Evolutionary conservation across 2,329 filamentous ascomycete genomes (phyloP).

Genomic region (Paecilomyces fulvus): DNA sequence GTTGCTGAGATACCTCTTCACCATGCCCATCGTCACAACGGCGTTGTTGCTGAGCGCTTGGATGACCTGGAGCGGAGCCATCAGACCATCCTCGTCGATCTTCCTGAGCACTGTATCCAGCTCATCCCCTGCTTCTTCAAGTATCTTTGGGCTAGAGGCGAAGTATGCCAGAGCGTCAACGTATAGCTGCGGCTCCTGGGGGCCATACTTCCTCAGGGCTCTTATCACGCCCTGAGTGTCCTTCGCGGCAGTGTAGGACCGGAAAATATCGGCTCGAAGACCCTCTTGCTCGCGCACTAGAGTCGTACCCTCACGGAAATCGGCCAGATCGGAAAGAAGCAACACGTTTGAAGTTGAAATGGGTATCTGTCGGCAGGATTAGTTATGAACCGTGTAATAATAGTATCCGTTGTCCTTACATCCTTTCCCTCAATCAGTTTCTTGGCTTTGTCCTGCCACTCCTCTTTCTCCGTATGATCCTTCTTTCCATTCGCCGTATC

Average conservation of each 20-base stretch:
- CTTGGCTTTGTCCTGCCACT: conserved; percentile 89
- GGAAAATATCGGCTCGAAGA: conserved; percentile 88
- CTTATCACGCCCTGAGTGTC: conserved; percentile 87
- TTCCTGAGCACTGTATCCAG: conserved; percentile 70
- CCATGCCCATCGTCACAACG: conserved; percentile 94
- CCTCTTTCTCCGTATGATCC: conserved; percentile 55
- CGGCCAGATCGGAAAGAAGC: conserved; percentile 80
- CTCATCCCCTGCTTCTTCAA: conserved; percentile 83
- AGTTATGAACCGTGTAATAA: conserved; percentile 2
- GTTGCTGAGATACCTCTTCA: conserved; percentile 82
- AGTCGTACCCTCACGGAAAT: conserved; percentile 83
- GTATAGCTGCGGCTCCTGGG: conserved; percentile 84
- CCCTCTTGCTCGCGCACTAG: conserved; percentile 91
- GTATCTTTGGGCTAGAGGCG: conserved; percentile 69
- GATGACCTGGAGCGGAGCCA: conserved; percentile 94
- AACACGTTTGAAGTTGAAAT: conserved; percentile 95
- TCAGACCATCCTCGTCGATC: conserved; percentile 82
- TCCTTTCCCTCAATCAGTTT: conserved; percentile 73
- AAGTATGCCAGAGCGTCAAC: conserved; percentile 89
- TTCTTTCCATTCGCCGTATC: conserved; percentile 74
- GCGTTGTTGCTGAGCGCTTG: conserved; percentile 73
- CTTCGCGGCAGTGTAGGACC: conserved; percentile 85
- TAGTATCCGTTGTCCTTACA: conserved; percentile 31
- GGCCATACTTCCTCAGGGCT: conserved; percentile 83
- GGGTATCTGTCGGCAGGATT: conserved; percentile 41